A percentile compares a stretch with the other conserved stretches of the same genome.
Evolutionary conservation across 2,329 filamentous ascomycete species (phyloP).

Genomic region (Aspergillus fijiensis): DNA sequence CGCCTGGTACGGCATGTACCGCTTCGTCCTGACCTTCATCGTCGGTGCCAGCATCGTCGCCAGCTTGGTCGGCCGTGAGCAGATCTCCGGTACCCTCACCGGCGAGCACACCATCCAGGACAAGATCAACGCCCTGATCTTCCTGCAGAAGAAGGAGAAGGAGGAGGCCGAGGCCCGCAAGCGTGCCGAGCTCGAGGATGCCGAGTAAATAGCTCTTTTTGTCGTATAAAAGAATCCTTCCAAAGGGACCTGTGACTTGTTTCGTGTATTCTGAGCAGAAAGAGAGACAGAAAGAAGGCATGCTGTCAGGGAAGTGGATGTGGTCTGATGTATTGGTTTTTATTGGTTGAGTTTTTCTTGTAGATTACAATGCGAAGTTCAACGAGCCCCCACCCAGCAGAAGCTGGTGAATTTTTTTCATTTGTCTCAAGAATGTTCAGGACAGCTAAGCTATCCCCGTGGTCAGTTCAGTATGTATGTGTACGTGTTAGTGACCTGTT

Average conservation of each 20-base stretch:
- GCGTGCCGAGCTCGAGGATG: conserved; percentile 31
- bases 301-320: background rate
- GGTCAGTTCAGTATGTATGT: no score
- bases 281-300: background rate
- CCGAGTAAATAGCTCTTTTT: conserved; percentile 30
- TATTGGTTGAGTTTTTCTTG: conserved; percentile 4
- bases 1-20: conserved; percentile 82
- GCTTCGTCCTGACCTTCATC: conserved; percentile 87
- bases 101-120: conserved; percentile 45
- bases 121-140: conserved; percentile 55
- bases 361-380: conserved; percentile 6
- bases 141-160: conserved; percentile 47
- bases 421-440: background rate
- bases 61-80: conserved; percentile 77
- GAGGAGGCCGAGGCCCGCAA: conserved; percentile 43
- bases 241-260: no score
- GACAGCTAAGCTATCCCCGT: no score
- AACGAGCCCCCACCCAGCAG: background rate
- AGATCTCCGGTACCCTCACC: conserved; percentile 55
- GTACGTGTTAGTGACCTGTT: no score
- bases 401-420: background rate
- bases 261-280: background rate
- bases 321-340: background rate
- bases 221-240: no score
- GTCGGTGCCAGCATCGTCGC: conserved; percentile 80